Evolutionary conservation across 352 stramenopile species (phyloP).

Genomic region (Blastocystis sp.): DNA sequence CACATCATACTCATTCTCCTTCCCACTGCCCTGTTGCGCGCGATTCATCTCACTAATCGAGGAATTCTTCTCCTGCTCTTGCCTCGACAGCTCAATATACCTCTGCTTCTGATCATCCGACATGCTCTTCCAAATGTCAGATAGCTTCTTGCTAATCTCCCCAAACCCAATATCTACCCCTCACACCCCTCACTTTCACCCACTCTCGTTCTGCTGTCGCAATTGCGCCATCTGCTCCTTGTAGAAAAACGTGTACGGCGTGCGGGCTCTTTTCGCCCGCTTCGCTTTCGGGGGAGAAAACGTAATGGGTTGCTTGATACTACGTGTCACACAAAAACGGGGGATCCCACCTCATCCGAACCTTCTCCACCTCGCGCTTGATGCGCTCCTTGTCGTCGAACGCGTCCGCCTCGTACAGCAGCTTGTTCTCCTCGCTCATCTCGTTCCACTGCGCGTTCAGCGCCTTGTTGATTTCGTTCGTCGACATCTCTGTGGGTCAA

Average conservation of each 20-base stretch:
- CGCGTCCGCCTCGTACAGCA: slow-evolving; percentile 21
- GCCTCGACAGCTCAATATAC: slow-evolving; percentile 28
- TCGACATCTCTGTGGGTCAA: slow-evolving; percentile 19
- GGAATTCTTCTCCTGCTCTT: slow-evolving; percentile 41
- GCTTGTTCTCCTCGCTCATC: slow-evolving; percentile 49
- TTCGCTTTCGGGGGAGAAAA: slow-evolving; percentile 15
- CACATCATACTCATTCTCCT: slow-evolving; percentile 6
- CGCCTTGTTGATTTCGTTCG: slow-evolving; percentile 51
- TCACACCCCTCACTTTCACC: not conserved
- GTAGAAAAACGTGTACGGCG: slow-evolving; percentile 71
- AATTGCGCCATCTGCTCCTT: slow-evolving; percentile 72
- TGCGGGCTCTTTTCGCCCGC: slow-evolving; percentile 55
- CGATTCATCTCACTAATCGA: too few relatives aligned
- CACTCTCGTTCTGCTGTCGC: slow-evolving; percentile 39
- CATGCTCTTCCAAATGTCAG: slow-evolving; percentile 65
- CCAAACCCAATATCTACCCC: slow-evolving; percentile 42
- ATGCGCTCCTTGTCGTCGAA: slow-evolving; percentile 73
- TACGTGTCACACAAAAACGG: not conserved
- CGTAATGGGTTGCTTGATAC: slow-evolving; percentile 51
- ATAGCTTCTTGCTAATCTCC: slow-evolving; percentile 66
- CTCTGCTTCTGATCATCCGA: slow-evolving; percentile 61
- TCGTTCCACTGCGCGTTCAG: slow-evolving; percentile 25
- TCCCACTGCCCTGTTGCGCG: not conserved
- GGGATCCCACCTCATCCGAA: not conserved
- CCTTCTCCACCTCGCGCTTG: slow-evolving; percentile 49